phyloP scores from a whole-genome alignment of 2,329 filamentous ascomycete genomes.

The Pseudopithomyces chartarum region DNA sequence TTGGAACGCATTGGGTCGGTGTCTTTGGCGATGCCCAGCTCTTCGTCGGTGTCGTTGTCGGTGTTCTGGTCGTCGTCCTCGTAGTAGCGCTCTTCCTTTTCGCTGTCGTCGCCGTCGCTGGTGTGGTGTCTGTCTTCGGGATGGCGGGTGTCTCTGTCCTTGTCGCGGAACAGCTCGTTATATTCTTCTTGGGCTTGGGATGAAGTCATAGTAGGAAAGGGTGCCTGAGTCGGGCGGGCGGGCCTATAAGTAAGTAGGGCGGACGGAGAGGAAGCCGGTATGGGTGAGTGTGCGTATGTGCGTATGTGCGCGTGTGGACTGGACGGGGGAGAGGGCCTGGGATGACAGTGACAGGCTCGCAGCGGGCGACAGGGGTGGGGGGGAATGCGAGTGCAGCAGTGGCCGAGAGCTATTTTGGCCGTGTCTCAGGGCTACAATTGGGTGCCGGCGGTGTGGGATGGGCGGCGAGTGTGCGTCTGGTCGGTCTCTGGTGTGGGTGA shows the following conservation, averaged over 20 bases:
- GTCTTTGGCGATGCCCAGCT: slow-evolving; percentile 51
- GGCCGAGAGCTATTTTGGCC: slow-evolving; percentile 7
- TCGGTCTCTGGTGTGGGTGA: background rate
- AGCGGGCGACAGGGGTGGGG: slow-evolving; percentile 16
- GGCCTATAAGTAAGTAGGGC: slow-evolving; percentile 37
- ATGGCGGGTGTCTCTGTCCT: slow-evolving; percentile 48
- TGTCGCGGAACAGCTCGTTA: slow-evolving; percentile 56
- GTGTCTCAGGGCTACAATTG: slow-evolving; percentile 24
- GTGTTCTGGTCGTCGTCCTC: slow-evolving; percentile 64
- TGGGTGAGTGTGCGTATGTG: too few relatives aligned
- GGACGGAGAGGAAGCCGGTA: slow-evolving; percentile 6
- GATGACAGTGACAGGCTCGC: slow-evolving; percentile 21
- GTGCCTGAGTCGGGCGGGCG: slow-evolving; percentile 12
- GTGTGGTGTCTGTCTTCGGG: slow-evolving; percentile 59
- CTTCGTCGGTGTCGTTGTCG: slow-evolving; percentile 57
- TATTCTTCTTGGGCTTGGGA: slow-evolving; percentile 57
- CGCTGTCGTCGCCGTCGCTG: slow-evolving; percentile 62
- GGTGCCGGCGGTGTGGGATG: slow-evolving; percentile 13
- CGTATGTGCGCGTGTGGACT: background rate
- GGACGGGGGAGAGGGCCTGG: slow-evolving; percentile 10
- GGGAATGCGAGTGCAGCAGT: too few relatives aligned
- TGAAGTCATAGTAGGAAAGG: slow-evolving; percentile 47
- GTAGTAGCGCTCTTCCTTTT: slow-evolving; percentile 53
- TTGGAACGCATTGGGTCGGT: slow-evolving; percentile 58
- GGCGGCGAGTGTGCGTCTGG: background rate